These are phyloP conservation scores for Quillaja saponaria DNA, from an alignment of 306 rosid genomes.

Conservation along the genomic window DNA sequence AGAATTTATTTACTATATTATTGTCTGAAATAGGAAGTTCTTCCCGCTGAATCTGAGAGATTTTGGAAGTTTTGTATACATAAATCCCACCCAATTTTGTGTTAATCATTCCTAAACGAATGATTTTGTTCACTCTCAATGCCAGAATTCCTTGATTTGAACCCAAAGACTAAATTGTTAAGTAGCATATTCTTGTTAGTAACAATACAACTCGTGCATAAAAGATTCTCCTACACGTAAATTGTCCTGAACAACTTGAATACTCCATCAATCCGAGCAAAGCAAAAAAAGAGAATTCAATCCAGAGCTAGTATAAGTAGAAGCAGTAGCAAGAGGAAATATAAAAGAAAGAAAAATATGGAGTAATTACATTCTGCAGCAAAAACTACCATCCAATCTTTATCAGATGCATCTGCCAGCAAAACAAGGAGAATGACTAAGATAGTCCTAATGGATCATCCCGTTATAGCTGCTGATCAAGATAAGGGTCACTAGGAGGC, in stretches of 20 bases:
- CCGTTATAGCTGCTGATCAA: slow-evolving; percentile 78
- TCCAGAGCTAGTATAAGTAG: not conserved
- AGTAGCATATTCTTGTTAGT: too few species aligned
- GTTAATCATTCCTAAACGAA: not conserved
- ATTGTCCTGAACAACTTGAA: slow-evolving; percentile 4
- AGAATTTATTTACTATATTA: too few species aligned
- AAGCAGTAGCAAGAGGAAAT: not conserved
- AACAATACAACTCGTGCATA: too few species aligned
- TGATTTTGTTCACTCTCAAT: not conserved
- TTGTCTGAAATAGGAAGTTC: too few species aligned
- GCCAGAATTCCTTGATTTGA: not conserved
- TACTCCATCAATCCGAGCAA: slow-evolving; percentile 8
- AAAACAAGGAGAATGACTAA: slow-evolving; percentile 7
- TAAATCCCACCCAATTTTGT: too few species aligned
- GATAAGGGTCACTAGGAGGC: slow-evolving; percentile 60
- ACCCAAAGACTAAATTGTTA: too few species aligned
- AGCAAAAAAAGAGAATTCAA: slow-evolving; percentile 17
- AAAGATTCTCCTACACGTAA: too few species aligned
- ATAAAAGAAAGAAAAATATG: slow-evolving; percentile 4
- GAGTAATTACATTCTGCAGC: slow-evolving; percentile 18
- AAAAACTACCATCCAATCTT: slow-evolving; percentile 13
- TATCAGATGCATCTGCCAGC: slow-evolving; percentile 9
- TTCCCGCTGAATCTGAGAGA: too few species aligned
- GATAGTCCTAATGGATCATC: slow-evolving; percentile 3
- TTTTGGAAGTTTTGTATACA: too few species aligned